phyloP scores from a whole-genome alignment of 495 filamentous ascomycete genomes.

The Tricharina praecox region DNA sequence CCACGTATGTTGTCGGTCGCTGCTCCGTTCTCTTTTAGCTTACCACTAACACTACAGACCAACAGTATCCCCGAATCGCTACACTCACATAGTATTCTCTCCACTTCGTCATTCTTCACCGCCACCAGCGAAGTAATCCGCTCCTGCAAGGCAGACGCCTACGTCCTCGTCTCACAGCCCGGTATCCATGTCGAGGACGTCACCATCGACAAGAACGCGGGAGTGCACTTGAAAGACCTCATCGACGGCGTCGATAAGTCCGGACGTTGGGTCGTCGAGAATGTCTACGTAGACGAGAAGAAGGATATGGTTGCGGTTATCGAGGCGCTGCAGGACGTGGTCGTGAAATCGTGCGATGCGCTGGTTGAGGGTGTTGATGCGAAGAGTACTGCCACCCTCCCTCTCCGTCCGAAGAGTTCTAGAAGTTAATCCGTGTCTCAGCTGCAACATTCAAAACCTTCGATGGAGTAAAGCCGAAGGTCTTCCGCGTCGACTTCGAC shows the following conservation, averaged over 20 bases:
- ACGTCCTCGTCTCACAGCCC: conserved; percentile 67
- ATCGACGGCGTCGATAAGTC: conserved; percentile 27
- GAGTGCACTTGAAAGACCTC: conserved; percentile 32
- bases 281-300: conserved; percentile 5
- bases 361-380: conserved; percentile 39
- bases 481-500: conserved; percentile 22
- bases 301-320: conserved; percentile 35
- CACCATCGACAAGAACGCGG: conserved; percentile 45
- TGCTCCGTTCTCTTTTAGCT: conserved; percentile 1
- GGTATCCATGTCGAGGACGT: conserved; percentile 55
- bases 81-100: conserved; percentile 29
- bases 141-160: conserved; percentile 56
- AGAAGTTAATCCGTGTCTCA: conserved; percentile 5
- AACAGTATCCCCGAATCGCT: conserved; percentile 28
- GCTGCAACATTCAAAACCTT: conserved; percentile 13
- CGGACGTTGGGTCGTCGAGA: conserved; percentile 8
- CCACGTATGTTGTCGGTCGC: conserved; percentile 38
- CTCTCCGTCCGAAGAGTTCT: too few relatives aligned
- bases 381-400: conserved; percentile 37
- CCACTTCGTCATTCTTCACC: conserved; percentile 28
- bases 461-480: conserved; percentile 22
- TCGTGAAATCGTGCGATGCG: conserved; percentile 36
- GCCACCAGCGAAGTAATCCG: conserved; percentile 36
- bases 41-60: conserved; percentile 10
- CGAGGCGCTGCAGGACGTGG: conserved; percentile 31